Base-by-base conservation (phyloP, 2,329 filamentous ascomycete genomes). In the Coleophoma cylindrospora region DNA sequence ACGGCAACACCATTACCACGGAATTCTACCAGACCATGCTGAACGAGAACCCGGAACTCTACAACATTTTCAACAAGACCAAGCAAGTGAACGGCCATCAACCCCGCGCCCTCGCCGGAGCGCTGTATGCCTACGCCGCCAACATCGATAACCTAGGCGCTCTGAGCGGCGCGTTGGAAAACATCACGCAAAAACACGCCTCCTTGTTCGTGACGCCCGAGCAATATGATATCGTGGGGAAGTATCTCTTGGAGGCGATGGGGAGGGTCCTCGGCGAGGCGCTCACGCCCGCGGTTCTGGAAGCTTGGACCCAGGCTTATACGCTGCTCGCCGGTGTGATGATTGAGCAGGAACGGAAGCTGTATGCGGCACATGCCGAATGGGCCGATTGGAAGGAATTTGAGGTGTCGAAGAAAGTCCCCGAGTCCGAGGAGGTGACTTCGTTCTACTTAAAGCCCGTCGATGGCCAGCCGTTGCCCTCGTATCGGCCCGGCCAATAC, bases 101-200 rank as follows among this genome's bases (percentile, higher is more conserved):
- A 64, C 76, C 84, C 4, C 72, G 74, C n/a, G 86, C 87, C 2
- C 77, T 91, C 7, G 86, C 87, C 11, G 74, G 72, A 38, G 75
- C 87, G 1, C 77, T 92, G 7, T 80, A 86, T 57, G 84, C 85
- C 48, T 91, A 91, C 61, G 87, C 88, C 45, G 70, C 75, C 34
- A 76, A 89, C 66, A 86, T 91, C 61, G 85, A 89, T 66, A 76
- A 89, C 62, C 75, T 89, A 0, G 77, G 74, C 43, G 77, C 72
- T 17, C 73, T 91, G 4, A 65, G 65, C 12, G 73, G 77, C 33
- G 71, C 70, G 34, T 72, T 81, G 13, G 83, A 89, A 66, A 79
- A 84, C 60, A 90, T 92, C 56, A 84, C 83, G 50, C 81, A 90
- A 61, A 91, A 90, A 70, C 87, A 91, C 62, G 85, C 77, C 21